Conservation (phyloP, 108 stramenopile genomes). For the Cyclotella atomus region DNA sequence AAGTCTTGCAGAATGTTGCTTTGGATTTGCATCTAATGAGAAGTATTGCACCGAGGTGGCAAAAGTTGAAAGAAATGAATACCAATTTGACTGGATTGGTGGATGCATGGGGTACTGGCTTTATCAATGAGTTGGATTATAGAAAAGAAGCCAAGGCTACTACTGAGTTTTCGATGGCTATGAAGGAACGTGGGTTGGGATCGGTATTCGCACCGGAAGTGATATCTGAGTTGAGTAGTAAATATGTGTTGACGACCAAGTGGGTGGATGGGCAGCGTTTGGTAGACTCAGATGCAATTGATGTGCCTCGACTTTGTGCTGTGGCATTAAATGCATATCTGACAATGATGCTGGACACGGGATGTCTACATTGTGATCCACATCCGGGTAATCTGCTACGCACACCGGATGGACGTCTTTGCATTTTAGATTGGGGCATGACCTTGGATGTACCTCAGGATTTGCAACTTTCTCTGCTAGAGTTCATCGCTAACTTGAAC, state of each 20-base stretch:
- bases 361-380: conserved; percentile 30
- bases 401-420: conserved; percentile 74
- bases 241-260: conserved; percentile 73
- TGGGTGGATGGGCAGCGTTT: conserved; percentile 86
- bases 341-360: conserved; percentile 67
- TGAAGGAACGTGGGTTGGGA: conserved; percentile 56
- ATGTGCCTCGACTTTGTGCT: conserved; percentile 65
- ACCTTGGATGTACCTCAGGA: conserved; percentile 63
- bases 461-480: conserved; percentile 74
- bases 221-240: conserved; percentile 56
- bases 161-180: conserved; percentile 55
- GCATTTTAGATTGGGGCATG: conserved; percentile 79
- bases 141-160: conserved; percentile 70
- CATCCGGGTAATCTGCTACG: conserved; percentile 79
- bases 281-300: conserved; percentile 44
- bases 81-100: conserved; percentile 66
- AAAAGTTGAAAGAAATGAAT: conserved; percentile 41
- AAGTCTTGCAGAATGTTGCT: conserved; percentile 70
- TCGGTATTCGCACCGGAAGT: conserved; percentile 68
- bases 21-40: conserved; percentile 82
- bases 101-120: conserved; percentile 87
- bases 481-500: conserved; percentile 84
- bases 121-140: conserved; percentile 89
- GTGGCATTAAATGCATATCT: conserved; percentile 79
- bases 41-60: conserved; percentile 55